These are phyloP conservation scores for Curvularia sp. DNA, from an alignment of 2,329 filamentous ascomycete species.

Conservation along the genomic window DNA sequence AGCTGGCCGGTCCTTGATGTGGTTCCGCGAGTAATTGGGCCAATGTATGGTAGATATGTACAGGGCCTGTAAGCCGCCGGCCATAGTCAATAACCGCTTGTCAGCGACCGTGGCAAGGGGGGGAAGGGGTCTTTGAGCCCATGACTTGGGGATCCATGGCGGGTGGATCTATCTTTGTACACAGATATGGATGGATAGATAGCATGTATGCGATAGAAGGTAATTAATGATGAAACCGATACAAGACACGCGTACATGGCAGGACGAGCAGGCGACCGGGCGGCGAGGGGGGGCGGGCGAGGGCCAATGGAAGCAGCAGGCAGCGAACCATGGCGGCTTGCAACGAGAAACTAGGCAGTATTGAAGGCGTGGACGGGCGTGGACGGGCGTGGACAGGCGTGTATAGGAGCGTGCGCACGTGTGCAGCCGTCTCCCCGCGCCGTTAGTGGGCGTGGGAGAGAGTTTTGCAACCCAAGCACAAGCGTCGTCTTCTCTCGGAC, in stretches of 20 bases:
- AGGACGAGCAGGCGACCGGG: too few species aligned
- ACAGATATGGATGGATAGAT: too few species aligned
- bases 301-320: not conserved
- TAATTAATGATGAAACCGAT: not conserved
- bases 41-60: too few species aligned
- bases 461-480: slow-evolving; percentile 16
- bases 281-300: too few species aligned
- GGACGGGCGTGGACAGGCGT: too few species aligned
- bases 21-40: slow-evolving; percentile 9
- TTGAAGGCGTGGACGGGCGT: too few species aligned
- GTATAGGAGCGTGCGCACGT: slow-evolving; percentile 14
- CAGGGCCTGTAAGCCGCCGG: slow-evolving; percentile 11
- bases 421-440: slow-evolving; percentile 22
- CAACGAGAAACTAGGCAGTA: too few species aligned
- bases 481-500: slow-evolving; percentile 6
- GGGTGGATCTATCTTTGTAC: not conserved
- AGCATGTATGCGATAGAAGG: not conserved
- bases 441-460: slow-evolving; percentile 14
- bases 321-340: not conserved
- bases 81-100: not conserved
- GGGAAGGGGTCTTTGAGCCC: not conserved
- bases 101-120: not conserved
- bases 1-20: slow-evolving; percentile 3
- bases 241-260: not conserved
- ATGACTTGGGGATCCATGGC: not conserved